These are phyloP conservation scores for Jamesozyma spencerorum DNA, from an alignment of 805 yeast genomes.

Conservation along the genomic window DNA sequence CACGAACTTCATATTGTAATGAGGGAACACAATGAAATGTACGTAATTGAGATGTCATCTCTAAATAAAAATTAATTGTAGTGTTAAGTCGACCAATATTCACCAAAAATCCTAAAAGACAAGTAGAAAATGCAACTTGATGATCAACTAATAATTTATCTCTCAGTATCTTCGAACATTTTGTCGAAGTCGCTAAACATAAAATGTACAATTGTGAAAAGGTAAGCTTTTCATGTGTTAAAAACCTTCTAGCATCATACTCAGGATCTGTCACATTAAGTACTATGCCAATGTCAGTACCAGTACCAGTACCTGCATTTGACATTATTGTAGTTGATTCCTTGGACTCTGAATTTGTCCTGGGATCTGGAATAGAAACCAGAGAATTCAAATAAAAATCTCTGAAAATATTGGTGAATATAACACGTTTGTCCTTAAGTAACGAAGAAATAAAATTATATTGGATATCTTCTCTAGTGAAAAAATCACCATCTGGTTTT, in stretches of 20 bases:
- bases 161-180: constrained; percentile 72
- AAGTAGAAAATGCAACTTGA: constrained; percentile 58
- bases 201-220: constrained; percentile 79
- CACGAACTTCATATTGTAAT: constrained; percentile 44
- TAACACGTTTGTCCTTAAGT: constrained; percentile 52
- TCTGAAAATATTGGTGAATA: constrained; percentile 58
- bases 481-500: constrained; percentile 85
- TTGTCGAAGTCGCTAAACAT: constrained; percentile 72
- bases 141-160: constrained; percentile 62
- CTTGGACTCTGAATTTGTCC: too few relatives aligned
- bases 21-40: constrained; percentile 92
- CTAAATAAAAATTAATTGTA: constrained; percentile 87
- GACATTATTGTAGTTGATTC: too few relatives aligned
- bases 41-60: constrained; percentile 87
- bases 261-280: constrained; percentile 25
- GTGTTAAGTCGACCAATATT: constrained; percentile 93
- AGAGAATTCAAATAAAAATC: constrained; percentile 30
- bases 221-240: constrained; percentile 43
- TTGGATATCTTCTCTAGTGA: constrained; percentile 82
- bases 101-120: constrained; percentile 76
- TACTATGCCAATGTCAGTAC: constrained; percentile 21
- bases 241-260: constrained; percentile 32
- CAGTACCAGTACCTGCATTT: too few relatives aligned
- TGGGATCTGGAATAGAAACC: constrained; percentile 24
- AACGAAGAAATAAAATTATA: constrained; percentile 61